Percentiles rank a stretch among this genome's conserved stretches.
These are phyloP conservation scores for Panicum virgatum DNA, from an alignment of 202 grass and related monocot genomes.

Conservation along the genomic window DNA sequence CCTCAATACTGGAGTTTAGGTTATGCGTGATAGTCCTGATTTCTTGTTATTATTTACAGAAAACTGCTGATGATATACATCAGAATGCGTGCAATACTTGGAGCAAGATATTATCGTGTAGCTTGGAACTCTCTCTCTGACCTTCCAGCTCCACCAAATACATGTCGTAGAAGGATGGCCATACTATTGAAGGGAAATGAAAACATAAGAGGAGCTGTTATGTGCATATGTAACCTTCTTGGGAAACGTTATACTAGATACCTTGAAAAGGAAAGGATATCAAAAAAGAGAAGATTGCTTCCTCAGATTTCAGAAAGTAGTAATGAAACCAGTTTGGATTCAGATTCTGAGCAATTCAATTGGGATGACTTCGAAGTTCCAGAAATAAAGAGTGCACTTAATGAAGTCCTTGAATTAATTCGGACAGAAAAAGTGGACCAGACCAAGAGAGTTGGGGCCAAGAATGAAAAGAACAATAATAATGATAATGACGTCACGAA, in stretches of 20 bases:
- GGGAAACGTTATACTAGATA: conserved; percentile 58
- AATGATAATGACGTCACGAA: conserved; percentile 29
- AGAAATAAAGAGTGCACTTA: conserved; percentile 80
- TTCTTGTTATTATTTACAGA: conserved; percentile 54
- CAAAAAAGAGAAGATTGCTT: conserved; percentile 43
- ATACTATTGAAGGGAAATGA: conserved; percentile 54
- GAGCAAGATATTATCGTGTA: conserved; percentile 76
- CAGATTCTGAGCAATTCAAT: conserved; percentile 43
- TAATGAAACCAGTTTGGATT: conserved; percentile 41
- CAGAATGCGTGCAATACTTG: conserved; percentile 67
- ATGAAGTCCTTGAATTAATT: conserved; percentile 83
- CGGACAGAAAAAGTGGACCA: conserved; percentile 68
- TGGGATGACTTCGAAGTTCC: conserved; percentile 89
- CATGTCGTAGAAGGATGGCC: conserved; percentile 80
- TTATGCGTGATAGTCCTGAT: conserved; percentile 24
- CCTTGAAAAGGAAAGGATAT: conserved; percentile 53
- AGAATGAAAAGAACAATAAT: conserved; percentile 37
- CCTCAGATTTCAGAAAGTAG: conserved; percentile 38
- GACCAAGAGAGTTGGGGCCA: conserved; percentile 45
- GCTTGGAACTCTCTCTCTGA: conserved; percentile 78
- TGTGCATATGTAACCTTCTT: conserved; percentile 76
- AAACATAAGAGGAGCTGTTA: conserved; percentile 64
- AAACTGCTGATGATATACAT: conserved; percentile 79
- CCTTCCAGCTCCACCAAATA: conserved; percentile 76
- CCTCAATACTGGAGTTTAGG: conserved; percentile 30